A percentile compares a stretch with the other conserved stretches of the same genome.
Evolutionary conservation across 108 stramenopile species (phyloP).

Genomic region (Cyclostephanos tholiformis): DNA sequence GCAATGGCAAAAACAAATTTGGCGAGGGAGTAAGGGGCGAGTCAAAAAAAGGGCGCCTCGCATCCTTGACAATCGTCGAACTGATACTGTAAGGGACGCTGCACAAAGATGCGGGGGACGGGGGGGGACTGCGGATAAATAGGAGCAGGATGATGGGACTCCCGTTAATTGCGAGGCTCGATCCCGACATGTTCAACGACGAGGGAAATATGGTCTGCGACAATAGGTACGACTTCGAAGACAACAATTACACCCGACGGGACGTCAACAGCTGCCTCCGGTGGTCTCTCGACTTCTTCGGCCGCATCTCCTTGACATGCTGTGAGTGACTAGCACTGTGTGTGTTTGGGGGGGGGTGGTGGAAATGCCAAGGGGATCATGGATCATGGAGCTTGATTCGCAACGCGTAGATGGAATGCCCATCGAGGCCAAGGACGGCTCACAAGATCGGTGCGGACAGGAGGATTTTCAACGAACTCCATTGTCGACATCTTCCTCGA

Average conservation of each 20-base stretch:
- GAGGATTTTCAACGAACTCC: too few relatives aligned
- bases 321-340: too few relatives aligned
- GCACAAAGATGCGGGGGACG: conserved; percentile 40
- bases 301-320: too few relatives aligned
- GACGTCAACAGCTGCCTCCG: too few relatives aligned
- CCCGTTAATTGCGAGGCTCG: conserved; percentile 68
- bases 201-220: conserved; percentile 59
- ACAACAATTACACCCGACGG: conserved; percentile 52
- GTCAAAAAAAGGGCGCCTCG: conserved; percentile 5
- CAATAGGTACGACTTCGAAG: conserved; percentile 83
- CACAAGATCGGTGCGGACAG: too few relatives aligned
- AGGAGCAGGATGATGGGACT: conserved; percentile 59
- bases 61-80: conserved; percentile 40
- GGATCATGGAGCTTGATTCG: too few relatives aligned
- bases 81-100: conserved; percentile 62
- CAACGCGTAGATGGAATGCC: too few relatives aligned
- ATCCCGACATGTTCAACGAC: conserved; percentile 78
- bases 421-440: too few relatives aligned
- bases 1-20: background rate
- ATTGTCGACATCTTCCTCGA: too few relatives aligned
- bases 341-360: too few relatives aligned
- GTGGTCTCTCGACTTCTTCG: too few relatives aligned
- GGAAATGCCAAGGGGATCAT: too few relatives aligned
- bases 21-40: background rate
- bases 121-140: conserved; percentile 55